These are phyloP conservation scores for Centaurea solstitialis DNA, from an alignment of 129 eudicot genomes.

Conservation along the genomic window DNA sequence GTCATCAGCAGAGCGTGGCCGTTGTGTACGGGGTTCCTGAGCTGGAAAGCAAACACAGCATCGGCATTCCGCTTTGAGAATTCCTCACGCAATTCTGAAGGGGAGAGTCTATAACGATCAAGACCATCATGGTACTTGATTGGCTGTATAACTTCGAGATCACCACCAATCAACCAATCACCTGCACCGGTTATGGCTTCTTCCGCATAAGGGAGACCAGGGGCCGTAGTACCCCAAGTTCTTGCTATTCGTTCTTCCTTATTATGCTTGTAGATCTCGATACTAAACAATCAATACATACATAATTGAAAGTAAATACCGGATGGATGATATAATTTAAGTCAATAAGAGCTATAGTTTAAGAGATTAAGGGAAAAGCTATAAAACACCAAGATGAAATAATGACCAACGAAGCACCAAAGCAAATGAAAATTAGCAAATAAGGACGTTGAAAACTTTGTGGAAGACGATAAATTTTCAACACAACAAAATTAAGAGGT, in stretches of 20 bases:
- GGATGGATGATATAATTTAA: background rate
- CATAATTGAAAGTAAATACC: slow-evolving; percentile 11
- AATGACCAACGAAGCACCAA: too few species aligned
- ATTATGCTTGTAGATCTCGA: slow-evolving; percentile 97
- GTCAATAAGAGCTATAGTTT: too few species aligned
- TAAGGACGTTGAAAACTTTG: too few species aligned
- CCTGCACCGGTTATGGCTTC: slow-evolving; percentile 81
- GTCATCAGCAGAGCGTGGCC: slow-evolving; percentile 96
- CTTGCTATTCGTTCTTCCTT: slow-evolving; percentile 97
- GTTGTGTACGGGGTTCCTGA: slow-evolving; percentile 93
- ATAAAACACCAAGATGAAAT: too few species aligned
- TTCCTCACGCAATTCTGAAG: slow-evolving; percentile 82
- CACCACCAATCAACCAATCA: slow-evolving; percentile 97
- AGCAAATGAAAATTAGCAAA: too few species aligned
- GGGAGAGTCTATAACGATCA: slow-evolving; percentile 78
- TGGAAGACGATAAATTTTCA: too few species aligned
- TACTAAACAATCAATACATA: slow-evolving; percentile 41
- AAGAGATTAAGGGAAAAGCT: too few species aligned
- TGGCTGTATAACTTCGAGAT: slow-evolving; percentile 78
- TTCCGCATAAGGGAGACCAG: slow-evolving; percentile 90
- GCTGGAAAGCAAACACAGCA: slow-evolving; percentile 95
- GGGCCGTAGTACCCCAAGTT: slow-evolving; percentile 99
- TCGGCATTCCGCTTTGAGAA: slow-evolving; percentile 87
- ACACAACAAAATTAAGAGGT: too few species aligned
- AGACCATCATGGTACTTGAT: slow-evolving; percentile 89